Percentiles rank a stretch among this genome's conserved stretches.
These are phyloP conservation scores for Pleurotus citrinopileatus DNA, from an alignment of 768 basidiomycete species.

Conservation along the genomic window DNA sequence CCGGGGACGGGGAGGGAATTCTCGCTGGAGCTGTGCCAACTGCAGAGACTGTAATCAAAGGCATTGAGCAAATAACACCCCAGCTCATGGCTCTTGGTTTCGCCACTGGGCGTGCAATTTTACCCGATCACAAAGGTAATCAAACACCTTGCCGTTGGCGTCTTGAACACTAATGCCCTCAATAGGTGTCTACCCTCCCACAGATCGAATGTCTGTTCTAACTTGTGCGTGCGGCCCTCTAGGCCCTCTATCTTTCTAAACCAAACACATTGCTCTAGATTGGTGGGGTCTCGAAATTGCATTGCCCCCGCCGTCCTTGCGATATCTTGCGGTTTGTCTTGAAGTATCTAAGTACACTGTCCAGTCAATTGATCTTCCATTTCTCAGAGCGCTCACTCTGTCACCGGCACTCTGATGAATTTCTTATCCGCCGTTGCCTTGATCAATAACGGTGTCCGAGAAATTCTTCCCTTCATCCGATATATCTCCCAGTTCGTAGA, in stretches of 20 bases:
- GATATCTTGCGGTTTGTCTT: slow-evolving; percentile 52
- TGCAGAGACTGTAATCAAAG: slow-evolving; percentile 65
- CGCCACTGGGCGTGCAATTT: slow-evolving; percentile 62
- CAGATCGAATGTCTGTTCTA: slow-evolving; percentile 72
- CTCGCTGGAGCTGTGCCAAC: slow-evolving; percentile 77
- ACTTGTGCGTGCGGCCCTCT: slow-evolving; percentile 55
- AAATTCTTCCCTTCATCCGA: slow-evolving; percentile 81
- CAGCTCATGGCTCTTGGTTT: slow-evolving; percentile 77
- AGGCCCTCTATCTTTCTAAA: neutral
- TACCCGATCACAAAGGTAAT: slow-evolving; percentile 65
- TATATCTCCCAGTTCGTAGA: slow-evolving; percentile 81
- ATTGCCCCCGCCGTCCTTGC: slow-evolving; percentile 69
- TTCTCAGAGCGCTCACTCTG: slow-evolving; percentile 54
- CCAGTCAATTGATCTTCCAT: neutral
- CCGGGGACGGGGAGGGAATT: slow-evolving; percentile 64
- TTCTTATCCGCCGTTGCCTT: slow-evolving; percentile 72
- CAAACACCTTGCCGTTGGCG: neutral
- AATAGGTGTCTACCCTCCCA: slow-evolving; percentile 64
- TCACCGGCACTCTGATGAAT: slow-evolving; percentile 63
- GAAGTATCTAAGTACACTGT: neutral
- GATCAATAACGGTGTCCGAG: slow-evolving; percentile 71
- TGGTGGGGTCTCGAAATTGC: slow-evolving; percentile 90
- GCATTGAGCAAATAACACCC: slow-evolving; percentile 69
- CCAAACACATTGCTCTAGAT: slow-evolving; percentile 39
- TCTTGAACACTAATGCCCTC: neutral